phyloP scores from a whole-genome alignment of 2,329 filamentous ascomycete species.

The Chalaropsis thielavioides region DNA sequence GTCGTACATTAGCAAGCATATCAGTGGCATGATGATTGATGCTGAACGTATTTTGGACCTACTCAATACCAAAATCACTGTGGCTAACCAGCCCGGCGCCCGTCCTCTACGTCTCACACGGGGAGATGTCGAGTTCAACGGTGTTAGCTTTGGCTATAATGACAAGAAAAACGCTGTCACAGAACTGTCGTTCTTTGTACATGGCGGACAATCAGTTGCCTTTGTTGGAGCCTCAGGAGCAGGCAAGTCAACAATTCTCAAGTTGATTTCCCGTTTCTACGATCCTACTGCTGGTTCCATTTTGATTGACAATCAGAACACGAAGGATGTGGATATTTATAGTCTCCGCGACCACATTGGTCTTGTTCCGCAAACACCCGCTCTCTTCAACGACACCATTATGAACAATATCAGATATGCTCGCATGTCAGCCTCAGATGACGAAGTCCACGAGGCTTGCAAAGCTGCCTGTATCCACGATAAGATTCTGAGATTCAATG shows the following conservation, averaged over 20 bases:
- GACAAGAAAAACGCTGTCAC: slow-evolving; percentile 44
- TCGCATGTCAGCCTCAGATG: slow-evolving; percentile 37
- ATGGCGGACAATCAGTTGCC: slow-evolving; percentile 40
- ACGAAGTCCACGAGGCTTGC: slow-evolving; percentile 41
- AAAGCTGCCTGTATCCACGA: slow-evolving; percentile 43
- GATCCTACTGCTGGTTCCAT: slow-evolving; percentile 40
- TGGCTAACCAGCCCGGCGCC: slow-evolving; percentile 38
- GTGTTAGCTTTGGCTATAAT: slow-evolving; percentile 45
- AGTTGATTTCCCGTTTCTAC: slow-evolving; percentile 45
- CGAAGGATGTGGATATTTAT: slow-evolving; percentile 38
- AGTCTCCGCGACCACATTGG: slow-evolving; percentile 41
- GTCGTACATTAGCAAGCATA: slow-evolving; percentile 39
- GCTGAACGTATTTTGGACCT: slow-evolving; percentile 44
- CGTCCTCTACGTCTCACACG: slow-evolving; percentile 35
- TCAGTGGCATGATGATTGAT: slow-evolving; percentile 43
- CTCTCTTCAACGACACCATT: slow-evolving; percentile 44
- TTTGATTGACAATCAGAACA: slow-evolving; percentile 41
- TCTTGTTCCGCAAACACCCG: slow-evolving; percentile 41
- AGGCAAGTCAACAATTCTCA: slow-evolving; percentile 44
- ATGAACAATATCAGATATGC: slow-evolving; percentile 47
- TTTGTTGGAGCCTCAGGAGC: slow-evolving; percentile 47
- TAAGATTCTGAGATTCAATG: slow-evolving; percentile 39
- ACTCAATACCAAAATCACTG: slow-evolving; percentile 42
- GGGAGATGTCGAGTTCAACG: slow-evolving; percentile 40
- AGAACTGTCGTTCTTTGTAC: slow-evolving; percentile 35